Evolutionary conservation across 768 basidiomycete species (phyloP), one percentile per base, ranked within the genome.

Genomic region (Collybiopsis confluens): DNA sequence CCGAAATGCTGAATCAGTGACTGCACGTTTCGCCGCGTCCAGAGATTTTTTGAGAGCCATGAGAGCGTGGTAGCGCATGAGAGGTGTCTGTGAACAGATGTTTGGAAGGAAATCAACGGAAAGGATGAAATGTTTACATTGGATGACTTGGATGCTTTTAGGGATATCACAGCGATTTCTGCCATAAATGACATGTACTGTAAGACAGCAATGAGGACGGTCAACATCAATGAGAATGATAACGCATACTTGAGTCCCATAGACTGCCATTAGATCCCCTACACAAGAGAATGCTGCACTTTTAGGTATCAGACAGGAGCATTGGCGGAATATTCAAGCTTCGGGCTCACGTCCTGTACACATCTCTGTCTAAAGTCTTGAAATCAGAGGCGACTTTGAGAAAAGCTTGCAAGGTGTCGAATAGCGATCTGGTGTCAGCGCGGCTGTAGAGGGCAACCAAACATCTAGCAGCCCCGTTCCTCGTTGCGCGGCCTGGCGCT

Each of bases 181-280:
- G 86, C 79, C 83, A 95, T 88, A 60, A 94, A 88, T 0, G 94
- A 97, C 94, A 98, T 96, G 65, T 94, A 85, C 92, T 98, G n/a
- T n/a, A 58, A 1, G 45, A 45, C 28, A 26, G 16, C 35, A 33
- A 10, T 38, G 15, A 56, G 38, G 21, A n/a, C 56, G 20, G 45
- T 28, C 10, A 3, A 41, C 37, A 52, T 4, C 3, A 1, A 15
- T n/a, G 10, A 16, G 36, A 11, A 8, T 21, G 27, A n/a, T 33
- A 21, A 40, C 13, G 62, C 85, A 52, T 64, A 90, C 93, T 73
- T 97, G 90, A 4, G 85, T 76, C 4, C 96, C 96, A 64, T 87
- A 90, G 5, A 73, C 74, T 24, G 73, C 79, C 90, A 98, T 98
- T 7, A 98, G 68, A 65, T 96, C 92, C 2, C 93, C 95, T 21